Base-by-base conservation (phyloP, 73 alveolate species). In the Paraurostyla sp. region DNA sequence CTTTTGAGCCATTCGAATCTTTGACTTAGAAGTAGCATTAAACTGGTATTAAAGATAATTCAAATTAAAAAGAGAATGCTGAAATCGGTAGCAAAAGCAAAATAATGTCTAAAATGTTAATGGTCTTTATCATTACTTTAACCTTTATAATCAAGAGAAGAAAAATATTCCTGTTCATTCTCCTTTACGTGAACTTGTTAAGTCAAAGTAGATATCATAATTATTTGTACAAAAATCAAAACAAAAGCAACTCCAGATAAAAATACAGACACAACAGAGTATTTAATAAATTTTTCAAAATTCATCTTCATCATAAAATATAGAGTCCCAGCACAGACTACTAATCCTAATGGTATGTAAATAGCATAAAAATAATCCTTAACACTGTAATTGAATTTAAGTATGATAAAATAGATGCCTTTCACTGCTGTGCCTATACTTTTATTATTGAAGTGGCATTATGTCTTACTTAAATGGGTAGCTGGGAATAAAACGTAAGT, bases 31-130 rank as follows among this genome's bases (percentile, higher is more conserved):
- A 59, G 48, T 59, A 29, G 49, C 76, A 59, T 29, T 59, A 27
- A 16, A 59, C 76, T 27, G 76, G 76, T 6, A 59, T 59, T 29
- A 59, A 27, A 15, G 50, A 59, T 4, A 23, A 49, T 29, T 59
- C 76, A 59, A 59, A 59, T 29, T 59, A 49, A 59, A 59, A 59
- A 1, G 76, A 59, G 32, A 15, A 59, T 25, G 76, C 42, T 7
- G 32, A 27, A 15, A 59, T 59, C 2, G 76, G 76, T 29, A 59
- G 22, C 49, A 59, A 30, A 22, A 59, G 76, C 51, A 59, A 30
- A 3, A 18, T 1, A 27, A 1, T 7, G 32, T 59, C 76, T 59
- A 59, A n/a, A 59, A 59, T 7, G 3, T 4, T 3, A 23, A 54
- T 54, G 15, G 4, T 9, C 9, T 54, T 20, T 16, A 59, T 59